Percentiles rank a stretch among this genome's conserved stretches.
These are phyloP conservation scores for Penicillium roqueforti DNA, from an alignment of 495 filamentous ascomycete genomes.

Conservation along the genomic window DNA sequence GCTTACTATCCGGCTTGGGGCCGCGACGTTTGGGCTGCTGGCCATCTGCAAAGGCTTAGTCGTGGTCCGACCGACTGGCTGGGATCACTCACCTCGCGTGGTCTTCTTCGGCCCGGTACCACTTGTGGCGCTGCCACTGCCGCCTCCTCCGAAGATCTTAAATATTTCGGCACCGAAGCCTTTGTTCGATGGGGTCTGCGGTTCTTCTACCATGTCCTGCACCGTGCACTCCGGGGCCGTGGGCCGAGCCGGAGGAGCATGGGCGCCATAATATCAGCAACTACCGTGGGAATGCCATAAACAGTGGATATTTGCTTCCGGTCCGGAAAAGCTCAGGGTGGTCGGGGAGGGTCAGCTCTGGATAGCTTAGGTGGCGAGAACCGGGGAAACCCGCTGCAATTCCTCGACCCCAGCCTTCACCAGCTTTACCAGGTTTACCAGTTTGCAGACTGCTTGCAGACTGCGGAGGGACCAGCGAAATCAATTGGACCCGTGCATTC, in stretches of 20 bases:
- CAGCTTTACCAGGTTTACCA: not conserved
- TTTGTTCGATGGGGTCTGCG: constrained; percentile 23
- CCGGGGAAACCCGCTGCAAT: not conserved
- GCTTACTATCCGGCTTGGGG: constrained; percentile 95
- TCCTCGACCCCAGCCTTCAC: not conserved
- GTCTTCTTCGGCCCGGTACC: constrained; percentile 23
- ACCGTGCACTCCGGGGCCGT: constrained; percentile 14
- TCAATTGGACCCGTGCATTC: not conserved
- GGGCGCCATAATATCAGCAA: constrained; percentile 4
- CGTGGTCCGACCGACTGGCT: not conserved
- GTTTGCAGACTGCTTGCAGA: not conserved
- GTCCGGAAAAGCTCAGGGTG: not conserved
- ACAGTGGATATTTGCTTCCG: not conserved
- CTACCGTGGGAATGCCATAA: not conserved
- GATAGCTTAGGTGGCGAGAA: not conserved
- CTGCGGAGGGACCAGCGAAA: not conserved
- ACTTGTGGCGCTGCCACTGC: not conserved
- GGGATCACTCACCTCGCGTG: constrained; percentile 31
- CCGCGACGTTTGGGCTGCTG: constrained; percentile 84
- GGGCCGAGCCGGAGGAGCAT: constrained; percentile 11
- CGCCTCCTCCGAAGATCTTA: constrained; percentile 30
- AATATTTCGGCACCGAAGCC: constrained; percentile 35
- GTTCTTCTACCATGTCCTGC: constrained; percentile 22
- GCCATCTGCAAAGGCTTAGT: constrained; percentile 55
- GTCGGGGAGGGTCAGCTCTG: not conserved